A percentile compares a stretch with the other conserved stretches of the same genome.
Conservation (phyloP, 2,329 filamentous ascomycete genomes). For the Aspergillus sp. region DNA sequence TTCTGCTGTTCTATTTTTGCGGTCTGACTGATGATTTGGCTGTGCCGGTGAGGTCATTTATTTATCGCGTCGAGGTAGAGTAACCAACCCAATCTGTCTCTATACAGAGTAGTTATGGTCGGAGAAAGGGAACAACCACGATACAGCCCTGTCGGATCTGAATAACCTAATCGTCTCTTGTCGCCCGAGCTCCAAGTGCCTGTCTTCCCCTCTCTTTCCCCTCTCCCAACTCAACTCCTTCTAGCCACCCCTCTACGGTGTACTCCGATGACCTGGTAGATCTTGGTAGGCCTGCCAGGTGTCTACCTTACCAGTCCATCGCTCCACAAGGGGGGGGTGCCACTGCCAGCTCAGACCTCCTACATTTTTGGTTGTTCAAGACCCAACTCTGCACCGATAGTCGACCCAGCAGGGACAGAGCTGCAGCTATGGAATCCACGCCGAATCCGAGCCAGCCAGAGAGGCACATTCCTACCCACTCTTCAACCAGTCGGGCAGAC, state of each 20-base stretch:
- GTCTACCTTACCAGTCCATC: constrained; percentile 15
- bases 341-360: constrained; percentile 24
- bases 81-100: neutral
- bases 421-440: constrained; percentile 28
- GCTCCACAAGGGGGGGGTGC: constrained; percentile 26
- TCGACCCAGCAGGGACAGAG: neutral
- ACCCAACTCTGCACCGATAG: neutral
- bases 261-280: constrained; percentile 20
- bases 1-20: neutral
- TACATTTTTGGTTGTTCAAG: constrained; percentile 1
- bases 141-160: neutral
- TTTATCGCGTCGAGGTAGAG: neutral
- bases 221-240: neutral
- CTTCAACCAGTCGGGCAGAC: constrained; percentile 23
- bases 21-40: neutral
- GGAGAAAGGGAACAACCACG: neutral
- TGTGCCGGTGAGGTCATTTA: constrained; percentile 1
- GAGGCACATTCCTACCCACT: constrained; percentile 34
- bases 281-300: constrained; percentile 6
- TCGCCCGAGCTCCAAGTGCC: neutral
- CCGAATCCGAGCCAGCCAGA: constrained; percentile 12
- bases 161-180: neutral
- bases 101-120: neutral
- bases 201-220: constrained; percentile 3
- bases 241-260: neutral